Evolutionary conservation across 2,329 filamentous ascomycete species (phyloP), one percentile per base, ranked within the genome.

Genomic region (Ceratocystiopsis minuta): DNA sequence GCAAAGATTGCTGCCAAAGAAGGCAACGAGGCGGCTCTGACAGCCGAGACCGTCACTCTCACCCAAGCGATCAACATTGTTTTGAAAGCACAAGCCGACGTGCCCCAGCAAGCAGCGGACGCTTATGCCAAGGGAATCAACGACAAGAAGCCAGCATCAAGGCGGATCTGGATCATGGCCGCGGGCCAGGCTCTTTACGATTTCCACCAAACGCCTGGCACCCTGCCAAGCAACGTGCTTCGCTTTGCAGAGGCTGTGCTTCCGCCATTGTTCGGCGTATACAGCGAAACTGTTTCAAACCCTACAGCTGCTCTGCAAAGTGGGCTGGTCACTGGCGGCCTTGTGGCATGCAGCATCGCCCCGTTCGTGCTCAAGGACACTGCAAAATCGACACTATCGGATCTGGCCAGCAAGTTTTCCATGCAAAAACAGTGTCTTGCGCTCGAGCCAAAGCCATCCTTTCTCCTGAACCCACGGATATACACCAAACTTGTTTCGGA

Each of bases 1-100:
- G 24, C 24, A 10, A 28, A 28, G 7, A 67, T 96, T 45, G 73
- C 79, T 7, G 60, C 74, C 16, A 94, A 95, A 54, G 90, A 98
- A 60, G 78, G 86, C 9, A 96, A 92, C 52, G 90, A 98, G 57
- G 63, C 69, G 33, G 87, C 87, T 36, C 64, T 94, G 20, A 68
- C 73, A 36, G 77, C 82, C 11, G 85, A 94, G 57, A 75, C 86
- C 7, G 67, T 68, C 32, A 72, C 82, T 5, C 66, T 96, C 43
- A 69, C 75, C 41, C 70, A 71, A 45, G 80, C 82, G 51, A 61
- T 80, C 32, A 61, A 63, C 12, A 72, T 70, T 52, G 65, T 80
- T 34, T 55, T 95, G 15, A 59, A 68, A n/a, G 65, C 73, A 24
- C 70, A 66, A 18, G 58, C 67, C 2, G 67, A 76, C 33, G 55